Percentiles rank a stretch among this genome's conserved stretches.
These are phyloP conservation scores for Candida quercuum DNA, from an alignment of 805 yeast genomes.

Conservation along the genomic window DNA sequence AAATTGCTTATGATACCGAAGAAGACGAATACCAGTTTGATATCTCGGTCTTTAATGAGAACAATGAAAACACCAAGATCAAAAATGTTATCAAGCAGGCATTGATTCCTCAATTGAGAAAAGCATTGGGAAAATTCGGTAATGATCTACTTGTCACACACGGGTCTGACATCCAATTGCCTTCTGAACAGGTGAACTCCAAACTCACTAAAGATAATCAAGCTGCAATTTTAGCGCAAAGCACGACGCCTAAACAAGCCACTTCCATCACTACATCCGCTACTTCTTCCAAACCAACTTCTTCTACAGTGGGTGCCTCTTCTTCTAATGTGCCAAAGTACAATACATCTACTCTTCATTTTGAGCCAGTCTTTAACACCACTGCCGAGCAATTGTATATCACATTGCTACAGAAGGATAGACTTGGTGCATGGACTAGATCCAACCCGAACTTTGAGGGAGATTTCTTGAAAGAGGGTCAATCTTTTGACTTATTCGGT, in stretches of 20 bases:
- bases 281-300: slow-evolving; percentile 5
- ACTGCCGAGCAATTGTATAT: slow-evolving; percentile 80
- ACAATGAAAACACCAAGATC: slow-evolving; percentile 47
- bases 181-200: slow-evolving; percentile 58
- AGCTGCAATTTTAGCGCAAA: slow-evolving; percentile 7
- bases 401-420: slow-evolving; percentile 68
- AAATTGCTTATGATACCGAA: slow-evolving; percentile 88
- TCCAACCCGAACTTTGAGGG: slow-evolving; percentile 56
- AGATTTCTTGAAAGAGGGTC: slow-evolving; percentile 40
- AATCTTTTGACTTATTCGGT: slow-evolving; percentile 70
- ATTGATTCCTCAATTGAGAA: slow-evolving; percentile 67
- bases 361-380: slow-evolving; percentile 79
- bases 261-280: background rate
- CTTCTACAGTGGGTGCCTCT: slow-evolving; percentile 10
- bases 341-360: slow-evolving; percentile 74
- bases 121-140: slow-evolving; percentile 61
- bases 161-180: slow-evolving; percentile 84
- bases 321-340: slow-evolving; percentile 47
- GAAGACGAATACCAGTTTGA: slow-evolving; percentile 83
- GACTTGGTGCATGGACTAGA: slow-evolving; percentile 90
- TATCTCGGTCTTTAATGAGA: slow-evolving; percentile 53
- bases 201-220: slow-evolving; percentile 49
- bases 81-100: slow-evolving; percentile 43
- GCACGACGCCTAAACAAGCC: slow-evolving; percentile 2
- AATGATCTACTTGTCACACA: slow-evolving; percentile 67